Conservation (phyloP, 108 stramenopile genomes). For the Pseudonitzschia multistriata region DNA sequence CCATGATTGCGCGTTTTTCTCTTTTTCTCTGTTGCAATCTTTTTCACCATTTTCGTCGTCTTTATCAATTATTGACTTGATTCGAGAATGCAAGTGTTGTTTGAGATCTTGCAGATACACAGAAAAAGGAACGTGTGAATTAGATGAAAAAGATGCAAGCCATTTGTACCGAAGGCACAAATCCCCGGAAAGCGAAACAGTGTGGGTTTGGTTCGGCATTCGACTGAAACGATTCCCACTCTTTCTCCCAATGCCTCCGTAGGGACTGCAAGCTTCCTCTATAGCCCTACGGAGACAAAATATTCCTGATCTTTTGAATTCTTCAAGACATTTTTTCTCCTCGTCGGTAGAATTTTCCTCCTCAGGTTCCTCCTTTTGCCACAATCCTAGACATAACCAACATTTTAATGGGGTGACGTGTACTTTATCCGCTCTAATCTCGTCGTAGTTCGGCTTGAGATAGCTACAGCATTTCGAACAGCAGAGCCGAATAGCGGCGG, state of each 20-base stretch:
- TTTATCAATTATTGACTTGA: conserved; percentile 13
- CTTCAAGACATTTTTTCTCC: neutral
- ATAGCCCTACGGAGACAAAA: conserved; percentile 12
- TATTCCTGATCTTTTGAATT: neutral
- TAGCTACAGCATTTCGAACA: conserved; percentile 9
- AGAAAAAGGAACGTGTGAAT: conserved; percentile 6
- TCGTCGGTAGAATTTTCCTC: neutral
- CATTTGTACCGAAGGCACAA: conserved; percentile 27
- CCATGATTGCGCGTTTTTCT: neutral
- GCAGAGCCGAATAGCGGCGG: neutral
- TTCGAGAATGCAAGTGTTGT: conserved; percentile 17
- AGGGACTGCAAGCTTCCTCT: conserved; percentile 28
- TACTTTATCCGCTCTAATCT: neutral
- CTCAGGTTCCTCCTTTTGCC: conserved; percentile 8
- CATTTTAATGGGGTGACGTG: neutral
- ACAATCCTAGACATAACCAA: conserved; percentile 26
- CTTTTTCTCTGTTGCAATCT: neutral
- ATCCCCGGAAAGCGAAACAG: conserved; percentile 40
- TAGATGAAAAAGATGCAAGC: neutral
- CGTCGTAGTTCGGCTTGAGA: neutral
- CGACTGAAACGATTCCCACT: conserved; percentile 29
- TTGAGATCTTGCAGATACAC: conserved; percentile 38
- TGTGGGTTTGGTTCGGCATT: conserved; percentile 13
- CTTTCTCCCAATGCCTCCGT: conserved; percentile 22
- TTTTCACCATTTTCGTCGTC: neutral